These are phyloP conservation scores for Rhizopogon roseolus DNA, from an alignment of 768 basidiomycete species.

Conservation along the genomic window DNA sequence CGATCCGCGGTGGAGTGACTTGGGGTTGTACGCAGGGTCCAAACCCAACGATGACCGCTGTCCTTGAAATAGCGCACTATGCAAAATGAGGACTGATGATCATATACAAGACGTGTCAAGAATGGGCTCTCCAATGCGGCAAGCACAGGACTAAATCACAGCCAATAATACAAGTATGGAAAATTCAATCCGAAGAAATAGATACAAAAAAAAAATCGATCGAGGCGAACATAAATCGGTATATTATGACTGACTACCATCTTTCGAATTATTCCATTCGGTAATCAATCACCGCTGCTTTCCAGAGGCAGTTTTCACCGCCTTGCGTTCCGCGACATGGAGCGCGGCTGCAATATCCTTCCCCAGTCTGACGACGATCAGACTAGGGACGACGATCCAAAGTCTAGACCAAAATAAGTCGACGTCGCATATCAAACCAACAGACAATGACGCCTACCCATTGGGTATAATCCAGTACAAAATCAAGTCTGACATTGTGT, in stretches of 20 bases:
- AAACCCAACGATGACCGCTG: no score
- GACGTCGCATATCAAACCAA: not conserved
- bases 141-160: not conserved
- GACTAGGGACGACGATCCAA: constrained; percentile 71
- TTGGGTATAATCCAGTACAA: constrained; percentile 74
- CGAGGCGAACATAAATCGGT: not conserved
- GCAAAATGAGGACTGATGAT: not conserved
- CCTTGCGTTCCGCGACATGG: constrained; percentile 18
- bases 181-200: not conserved
- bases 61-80: no score
- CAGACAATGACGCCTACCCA: constrained; percentile 44
- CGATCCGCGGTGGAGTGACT: not conserved
- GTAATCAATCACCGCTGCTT: constrained; percentile 22
- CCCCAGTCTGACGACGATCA: constrained; percentile 57
- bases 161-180: not conserved
- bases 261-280: not conserved
- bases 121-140: not conserved
- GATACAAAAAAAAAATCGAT: not conserved
- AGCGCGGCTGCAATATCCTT: constrained; percentile 54
- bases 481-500: constrained; percentile 44
- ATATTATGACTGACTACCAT: not conserved
- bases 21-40: no score
- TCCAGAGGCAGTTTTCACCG: constrained; percentile 23
- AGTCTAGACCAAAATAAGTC: constrained; percentile 35
- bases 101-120: not conserved